Evolutionary conservation across 192 early-diverging fungal genomes (phyloP), one percentile per base, ranked within the genome.

Genomic region (Phlyctochytrium bullatum): DNA sequence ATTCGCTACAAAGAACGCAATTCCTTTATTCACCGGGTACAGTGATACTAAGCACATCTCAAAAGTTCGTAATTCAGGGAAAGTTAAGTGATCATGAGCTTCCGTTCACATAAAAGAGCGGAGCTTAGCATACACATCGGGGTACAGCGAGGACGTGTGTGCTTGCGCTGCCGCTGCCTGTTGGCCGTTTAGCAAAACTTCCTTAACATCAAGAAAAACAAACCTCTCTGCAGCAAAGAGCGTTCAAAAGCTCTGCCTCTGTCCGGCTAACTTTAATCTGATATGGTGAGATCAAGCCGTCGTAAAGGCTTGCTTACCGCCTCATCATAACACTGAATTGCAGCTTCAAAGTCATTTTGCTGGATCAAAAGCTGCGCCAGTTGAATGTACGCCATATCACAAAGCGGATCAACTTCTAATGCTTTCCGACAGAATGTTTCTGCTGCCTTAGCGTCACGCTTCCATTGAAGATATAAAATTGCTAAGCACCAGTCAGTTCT

Each of bases 311-410:
- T 14, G 14, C 63, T 34, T 34, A 91, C 84, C 1, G 93, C 91
- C 56, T 87, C 85, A 65, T 94, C 88, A 57, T 92, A 95, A 59
- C 88, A 90, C 52, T 77, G 74, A 32, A 98, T 72, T n/a, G 95
- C 93, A 68, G 90, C 89, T 59, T 89, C 87, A 53, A 94, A 83
- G 73, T 89, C 87, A 74, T 92, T 92, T 68, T 87, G 79, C 52
- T 82, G 81, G 40, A 83, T 66, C 24, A 79, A 64, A 23, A 86
- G 62, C 57, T 87, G 82, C 0, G 84, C 86, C 62, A 92, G 83
- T 68, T 96, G 92, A 59, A 92, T 75, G 73, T 92, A 91, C 14
- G 97, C 96, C 73, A 96, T 90, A 76, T 99, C 97, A 76, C 97
- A 97, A 59, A 90, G 84, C n/a, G 95, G 88, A 69, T 99, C 97